A percentile compares a stretch with the other conserved stretches of the same genome.
phyloP scores from a whole-genome alignment of 768 basidiomycete genomes.

The Leucosporidium creatinivorum region DNA sequence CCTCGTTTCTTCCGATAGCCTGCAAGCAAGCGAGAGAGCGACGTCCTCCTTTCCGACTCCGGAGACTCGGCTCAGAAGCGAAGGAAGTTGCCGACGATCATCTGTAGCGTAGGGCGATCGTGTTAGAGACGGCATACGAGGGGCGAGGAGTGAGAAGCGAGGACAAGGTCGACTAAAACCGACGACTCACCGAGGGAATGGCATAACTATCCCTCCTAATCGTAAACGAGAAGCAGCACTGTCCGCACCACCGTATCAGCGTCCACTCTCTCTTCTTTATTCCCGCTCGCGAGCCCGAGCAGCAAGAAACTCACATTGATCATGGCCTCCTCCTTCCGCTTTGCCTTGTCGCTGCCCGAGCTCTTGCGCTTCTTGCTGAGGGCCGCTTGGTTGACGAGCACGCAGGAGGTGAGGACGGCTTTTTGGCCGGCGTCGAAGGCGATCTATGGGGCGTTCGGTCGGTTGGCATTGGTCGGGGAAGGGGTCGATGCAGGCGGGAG shows the following conservation, averaged over 20 bases:
- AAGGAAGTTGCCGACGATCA: slow-evolving; percentile 87
- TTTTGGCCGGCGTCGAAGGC: slow-evolving; percentile 89
- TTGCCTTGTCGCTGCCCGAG: slow-evolving; percentile 27
- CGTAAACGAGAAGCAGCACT: slow-evolving; percentile 43
- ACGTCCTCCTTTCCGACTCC: too few relatives aligned
- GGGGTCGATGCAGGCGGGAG: too few relatives aligned
- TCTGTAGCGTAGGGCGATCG: too few relatives aligned
- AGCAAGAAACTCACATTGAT: slow-evolving; percentile 88
- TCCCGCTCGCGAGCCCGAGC: slow-evolving; percentile 55
- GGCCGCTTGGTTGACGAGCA: slow-evolving; percentile 45
- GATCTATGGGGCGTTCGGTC: slow-evolving; percentile 49
- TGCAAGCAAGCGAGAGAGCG: too few relatives aligned
- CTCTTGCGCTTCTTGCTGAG: slow-evolving; percentile 20
- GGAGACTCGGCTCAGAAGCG: slow-evolving; percentile 32
- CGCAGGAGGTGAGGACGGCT: slow-evolving; percentile 85
- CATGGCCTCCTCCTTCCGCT: slow-evolving; percentile 56
- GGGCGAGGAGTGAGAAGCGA: neutral
- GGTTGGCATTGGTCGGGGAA: neutral
- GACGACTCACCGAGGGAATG: slow-evolving; percentile 23
- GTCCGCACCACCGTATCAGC: neutral
- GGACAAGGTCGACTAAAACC: neutral
- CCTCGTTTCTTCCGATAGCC: too few relatives aligned
- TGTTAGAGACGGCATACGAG: too few relatives aligned
- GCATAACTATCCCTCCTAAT: slow-evolving; percentile 39
- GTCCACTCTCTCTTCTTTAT: slow-evolving; percentile 48